Evolutionary conservation across 179 eudicot species (phyloP), one percentile per base, ranked within the genome.

Genomic region (Amaranthus tricolor): DNA sequence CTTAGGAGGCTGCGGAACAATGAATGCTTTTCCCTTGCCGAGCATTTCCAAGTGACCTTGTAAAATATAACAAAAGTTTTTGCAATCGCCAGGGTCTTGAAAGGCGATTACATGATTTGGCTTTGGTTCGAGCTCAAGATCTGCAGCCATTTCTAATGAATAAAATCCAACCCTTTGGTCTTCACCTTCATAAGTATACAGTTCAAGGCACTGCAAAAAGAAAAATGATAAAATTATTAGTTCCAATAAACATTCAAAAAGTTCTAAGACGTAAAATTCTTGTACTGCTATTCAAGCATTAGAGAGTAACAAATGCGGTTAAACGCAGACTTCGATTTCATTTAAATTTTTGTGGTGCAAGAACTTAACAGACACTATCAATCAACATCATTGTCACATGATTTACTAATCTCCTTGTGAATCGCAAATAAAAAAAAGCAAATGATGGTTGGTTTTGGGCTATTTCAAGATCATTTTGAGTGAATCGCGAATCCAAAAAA

Each of bases 41-140:
- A 89, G 89, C 94, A 94, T 86, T 80, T 94, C 97, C 87, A 90
- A 70, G 66, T 94, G 96, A 78, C 90, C 77, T 75, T 92, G 94
- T 65, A 94, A 85, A 69, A 94, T 90, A 72, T 89, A 89, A 83
- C 96, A 89, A 77, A 94, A 83, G 75, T 88, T 92, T 78, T 92
- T 94, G 83, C 92, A 88, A 76, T 92, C 94, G 69, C 85, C 78
- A 67, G 96, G 84, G 72, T 92, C 92, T 85, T 94, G 89, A 70
- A 94, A 94, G 72, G 98, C 96, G 83, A 94, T 90, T 76, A 92
- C 85, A 77, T 94, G 98, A 76, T 84, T 79, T 62, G 83, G 97
- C 83, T 92, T 94, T 51, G 98, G 98, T 21, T 90, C 87, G 74
- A 94, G 79, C 75, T 94, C 97, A 63, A 94, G 96, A 86, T 94